Conservation (phyloP, 1,139 yeast genomes). For the Pichia inconspicua region DNA sequence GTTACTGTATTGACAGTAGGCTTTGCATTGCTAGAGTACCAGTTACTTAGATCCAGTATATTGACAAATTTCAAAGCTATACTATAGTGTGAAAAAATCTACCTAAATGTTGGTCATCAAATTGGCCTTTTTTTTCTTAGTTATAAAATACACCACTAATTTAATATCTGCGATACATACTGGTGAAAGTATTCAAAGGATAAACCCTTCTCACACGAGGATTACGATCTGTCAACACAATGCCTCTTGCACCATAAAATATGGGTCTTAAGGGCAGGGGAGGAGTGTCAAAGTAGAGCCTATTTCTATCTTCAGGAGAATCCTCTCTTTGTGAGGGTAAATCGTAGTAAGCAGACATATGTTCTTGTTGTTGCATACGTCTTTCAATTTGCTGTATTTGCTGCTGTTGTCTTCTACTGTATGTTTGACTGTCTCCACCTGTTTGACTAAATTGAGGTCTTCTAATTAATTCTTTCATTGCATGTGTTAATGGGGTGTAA, state of each 20-base stretch:
- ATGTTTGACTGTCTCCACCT: constrained; percentile 19
- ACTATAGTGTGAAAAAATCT: too few relatives aligned
- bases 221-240: not conserved
- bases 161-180: not conserved
- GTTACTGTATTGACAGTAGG: too few relatives aligned
- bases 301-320: not conserved
- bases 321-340: not conserved
- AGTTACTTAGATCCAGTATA: too few relatives aligned
- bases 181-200: not conserved
- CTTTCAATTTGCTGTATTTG: not conserved
- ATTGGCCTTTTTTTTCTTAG: too few relatives aligned
- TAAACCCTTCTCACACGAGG: not conserved
- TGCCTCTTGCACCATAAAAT: not conserved
- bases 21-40: too few relatives aligned
- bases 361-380: not conserved
- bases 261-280: not conserved
- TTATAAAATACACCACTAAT: not conserved
- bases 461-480: constrained; percentile 14
- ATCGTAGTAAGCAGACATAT: not conserved
- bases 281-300: not conserved
- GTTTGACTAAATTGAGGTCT: constrained; percentile 24
- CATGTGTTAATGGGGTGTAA: constrained; percentile 21
- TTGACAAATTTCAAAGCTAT: too few relatives aligned
- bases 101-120: too few relatives aligned
- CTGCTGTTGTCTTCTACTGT: not conserved